These are phyloP conservation scores for Phyllosticta citribraziliensis DNA, from an alignment of 2,329 filamentous ascomycete species.

Conservation along the genomic window DNA sequence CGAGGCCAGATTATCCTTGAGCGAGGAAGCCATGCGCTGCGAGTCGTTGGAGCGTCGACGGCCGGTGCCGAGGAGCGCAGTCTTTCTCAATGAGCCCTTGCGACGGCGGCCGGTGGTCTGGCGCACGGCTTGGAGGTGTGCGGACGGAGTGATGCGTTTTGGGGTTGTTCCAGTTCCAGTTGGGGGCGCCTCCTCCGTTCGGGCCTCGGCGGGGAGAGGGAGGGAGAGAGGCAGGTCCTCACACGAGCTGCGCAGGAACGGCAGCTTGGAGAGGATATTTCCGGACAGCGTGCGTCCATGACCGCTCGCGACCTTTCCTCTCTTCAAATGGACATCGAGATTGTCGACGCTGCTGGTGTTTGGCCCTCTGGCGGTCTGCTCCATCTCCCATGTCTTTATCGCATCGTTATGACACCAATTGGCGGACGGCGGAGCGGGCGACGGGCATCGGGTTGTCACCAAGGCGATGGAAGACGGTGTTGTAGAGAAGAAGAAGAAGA, in stretches of 20 bases:
- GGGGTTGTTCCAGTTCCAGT: background rate
- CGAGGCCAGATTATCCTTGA: conserved; percentile 5
- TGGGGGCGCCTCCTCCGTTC: conserved; percentile 10
- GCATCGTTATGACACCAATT: background rate
- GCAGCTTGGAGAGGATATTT: conserved; percentile 57
- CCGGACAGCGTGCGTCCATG: conserved; percentile 51
- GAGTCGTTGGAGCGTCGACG: conserved; percentile 15
- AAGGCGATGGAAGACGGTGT: background rate
- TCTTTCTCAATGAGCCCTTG: conserved; percentile 79
- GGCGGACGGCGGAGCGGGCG: background rate
- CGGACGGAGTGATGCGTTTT: conserved; percentile 27
- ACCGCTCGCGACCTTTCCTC: conserved; percentile 11
- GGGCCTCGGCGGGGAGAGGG: conserved; percentile 10
- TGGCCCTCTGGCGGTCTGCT: background rate
- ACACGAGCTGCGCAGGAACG: conserved; percentile 51
- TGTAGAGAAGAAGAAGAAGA: background rate
- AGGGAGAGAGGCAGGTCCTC: conserved; percentile 15
- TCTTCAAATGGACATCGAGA: background rate
- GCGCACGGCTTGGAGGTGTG: conserved; percentile 32
- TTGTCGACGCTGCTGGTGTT: background rate
- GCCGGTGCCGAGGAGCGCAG: conserved; percentile 69
- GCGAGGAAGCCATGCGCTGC: conserved; percentile 8
- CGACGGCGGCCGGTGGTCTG: conserved; percentile 50
- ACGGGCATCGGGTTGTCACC: background rate
- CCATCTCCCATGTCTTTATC: conserved; percentile 19